These are phyloP conservation scores for Rhizophlyctis rosea DNA, from an alignment of 192 early-diverging fungal species.

Conservation along the genomic window DNA sequence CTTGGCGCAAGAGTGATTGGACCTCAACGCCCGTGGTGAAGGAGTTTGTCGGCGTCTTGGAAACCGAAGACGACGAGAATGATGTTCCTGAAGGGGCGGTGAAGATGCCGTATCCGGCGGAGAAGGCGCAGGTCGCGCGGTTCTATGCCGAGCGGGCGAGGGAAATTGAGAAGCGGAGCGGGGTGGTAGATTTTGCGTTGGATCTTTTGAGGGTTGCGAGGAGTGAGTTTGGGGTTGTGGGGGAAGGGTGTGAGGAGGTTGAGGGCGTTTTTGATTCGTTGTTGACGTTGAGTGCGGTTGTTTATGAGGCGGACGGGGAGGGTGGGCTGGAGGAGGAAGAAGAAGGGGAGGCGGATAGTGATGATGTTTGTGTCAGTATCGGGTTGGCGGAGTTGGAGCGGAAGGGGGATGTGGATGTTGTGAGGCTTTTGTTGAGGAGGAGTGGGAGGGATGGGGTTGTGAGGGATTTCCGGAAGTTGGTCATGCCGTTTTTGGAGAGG, in stretches of 20 bases:
- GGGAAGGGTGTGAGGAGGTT: slow-evolving; percentile 48
- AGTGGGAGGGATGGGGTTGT: background rate
- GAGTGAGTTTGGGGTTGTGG: too few species aligned
- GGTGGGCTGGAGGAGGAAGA: too few species aligned
- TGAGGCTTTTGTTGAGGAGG: slow-evolving; percentile 13
- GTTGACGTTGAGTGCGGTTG: slow-evolving; percentile 53
- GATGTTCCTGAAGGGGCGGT: background rate
- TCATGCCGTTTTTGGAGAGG: slow-evolving; percentile 15
- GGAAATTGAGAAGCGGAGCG: slow-evolving; percentile 51
- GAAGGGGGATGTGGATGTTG: slow-evolving; percentile 34
- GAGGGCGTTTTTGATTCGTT: too few species aligned
- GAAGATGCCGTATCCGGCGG: slow-evolving; percentile 44
- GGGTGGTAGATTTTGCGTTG: slow-evolving; percentile 52
- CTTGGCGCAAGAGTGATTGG: slow-evolving; percentile 62
- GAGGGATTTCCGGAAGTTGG: background rate
- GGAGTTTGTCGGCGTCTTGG: slow-evolving; percentile 31
- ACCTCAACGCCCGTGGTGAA: slow-evolving; percentile 48
- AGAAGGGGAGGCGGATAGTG: too few species aligned
- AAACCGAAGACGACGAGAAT: slow-evolving; percentile 27
- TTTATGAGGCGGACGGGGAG: slow-evolving; percentile 61
- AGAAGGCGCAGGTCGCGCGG: slow-evolving; percentile 38
- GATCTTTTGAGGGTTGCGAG: slow-evolving; percentile 51
- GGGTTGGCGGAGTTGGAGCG: slow-evolving; percentile 36
- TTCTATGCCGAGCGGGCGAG: slow-evolving; percentile 61
- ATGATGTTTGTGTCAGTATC: slow-evolving; percentile 11